A percentile compares a stretch with the other conserved stretches of the same genome.
Conservation (phyloP, 768 basidiomycete species). For the Fomitopsis serialis region DNA sequence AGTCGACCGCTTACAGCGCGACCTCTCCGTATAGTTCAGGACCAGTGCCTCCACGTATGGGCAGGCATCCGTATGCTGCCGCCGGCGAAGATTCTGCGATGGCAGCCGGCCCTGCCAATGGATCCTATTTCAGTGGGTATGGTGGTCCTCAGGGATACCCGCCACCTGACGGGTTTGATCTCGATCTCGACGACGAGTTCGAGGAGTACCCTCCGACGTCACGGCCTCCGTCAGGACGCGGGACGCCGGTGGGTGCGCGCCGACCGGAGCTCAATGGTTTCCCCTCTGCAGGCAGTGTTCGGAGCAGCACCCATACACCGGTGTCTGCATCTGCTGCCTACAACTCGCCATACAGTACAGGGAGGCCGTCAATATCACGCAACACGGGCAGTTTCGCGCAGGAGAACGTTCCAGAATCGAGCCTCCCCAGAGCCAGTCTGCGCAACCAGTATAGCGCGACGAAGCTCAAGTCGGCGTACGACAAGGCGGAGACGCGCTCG, state of each 20-base stretch:
- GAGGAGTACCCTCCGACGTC: constrained; percentile 66
- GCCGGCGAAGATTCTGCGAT: constrained; percentile 14
- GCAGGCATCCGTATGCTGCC: constrained; percentile 21
- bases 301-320: constrained; percentile 8
- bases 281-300: constrained; percentile 10
- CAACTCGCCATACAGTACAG: constrained; percentile 29
- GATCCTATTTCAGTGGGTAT: constrained; percentile 21
- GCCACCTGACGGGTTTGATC: constrained; percentile 64
- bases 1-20: constrained; percentile 14
- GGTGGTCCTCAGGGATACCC: constrained; percentile 52
- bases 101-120: constrained; percentile 2
- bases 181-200: constrained; percentile 68
- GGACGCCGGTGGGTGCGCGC: constrained; percentile 64
- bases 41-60: constrained; percentile 6
- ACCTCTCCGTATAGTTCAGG: constrained; percentile 2
- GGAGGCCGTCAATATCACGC: constrained; percentile 43
- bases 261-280: constrained; percentile 27
- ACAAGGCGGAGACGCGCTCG: constrained; percentile 27
- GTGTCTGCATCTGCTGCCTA: constrained; percentile 6
- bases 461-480: constrained; percentile 49
- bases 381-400: constrained; percentile 34
- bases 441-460: constrained; percentile 71
- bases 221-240: constrained; percentile 55
- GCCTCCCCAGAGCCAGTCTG: constrained; percentile 27
- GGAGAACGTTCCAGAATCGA: not conserved